Evolutionary conservation across 106 monocot species (phyloP).

Genomic region (Acanthochlamys bracteata): DNA sequence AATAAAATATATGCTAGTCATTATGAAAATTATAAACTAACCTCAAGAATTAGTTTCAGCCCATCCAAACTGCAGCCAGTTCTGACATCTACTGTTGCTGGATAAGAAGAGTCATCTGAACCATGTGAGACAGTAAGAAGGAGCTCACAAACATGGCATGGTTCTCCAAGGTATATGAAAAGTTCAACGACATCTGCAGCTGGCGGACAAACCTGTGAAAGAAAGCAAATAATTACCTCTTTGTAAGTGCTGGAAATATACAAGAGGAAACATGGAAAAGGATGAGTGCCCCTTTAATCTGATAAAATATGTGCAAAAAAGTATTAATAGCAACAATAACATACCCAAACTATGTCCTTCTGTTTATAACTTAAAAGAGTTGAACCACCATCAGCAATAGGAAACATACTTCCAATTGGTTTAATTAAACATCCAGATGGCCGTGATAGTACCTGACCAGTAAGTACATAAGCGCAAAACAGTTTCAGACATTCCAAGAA

Average conservation of each 20-base stretch:
- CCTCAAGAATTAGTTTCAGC: conserved; percentile 93
- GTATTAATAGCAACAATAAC: neutral
- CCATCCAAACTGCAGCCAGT: conserved; percentile 70
- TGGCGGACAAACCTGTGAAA: conserved; percentile 74
- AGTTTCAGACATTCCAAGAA: no score
- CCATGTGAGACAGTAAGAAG: conserved; percentile 92
- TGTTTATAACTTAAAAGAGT: conserved; percentile 79
- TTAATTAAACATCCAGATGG: conserved; percentile 77
- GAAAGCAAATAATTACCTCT: neutral
- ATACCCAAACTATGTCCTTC: conserved; percentile 93
- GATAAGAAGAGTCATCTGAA: conserved; percentile 78
- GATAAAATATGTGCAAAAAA: neutral
- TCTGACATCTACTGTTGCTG: conserved; percentile 80
- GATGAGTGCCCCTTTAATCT: no score
- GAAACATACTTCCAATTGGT: conserved; percentile 54
- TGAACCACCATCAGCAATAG: conserved; percentile 50
- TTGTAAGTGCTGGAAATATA: neutral
- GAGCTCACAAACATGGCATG: conserved; percentile 91
- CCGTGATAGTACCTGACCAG: conserved; percentile 66
- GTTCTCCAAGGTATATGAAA: conserved; percentile 92
- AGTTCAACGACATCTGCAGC: conserved; percentile 89
- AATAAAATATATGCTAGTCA: neutral
- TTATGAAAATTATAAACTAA: conserved; percentile 10
- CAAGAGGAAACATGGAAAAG: neutral
- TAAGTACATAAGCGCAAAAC: neutral